Evolutionary conservation across 2,329 filamentous ascomycete species (phyloP).

Genomic region (Ceratocystis huliohia): DNA sequence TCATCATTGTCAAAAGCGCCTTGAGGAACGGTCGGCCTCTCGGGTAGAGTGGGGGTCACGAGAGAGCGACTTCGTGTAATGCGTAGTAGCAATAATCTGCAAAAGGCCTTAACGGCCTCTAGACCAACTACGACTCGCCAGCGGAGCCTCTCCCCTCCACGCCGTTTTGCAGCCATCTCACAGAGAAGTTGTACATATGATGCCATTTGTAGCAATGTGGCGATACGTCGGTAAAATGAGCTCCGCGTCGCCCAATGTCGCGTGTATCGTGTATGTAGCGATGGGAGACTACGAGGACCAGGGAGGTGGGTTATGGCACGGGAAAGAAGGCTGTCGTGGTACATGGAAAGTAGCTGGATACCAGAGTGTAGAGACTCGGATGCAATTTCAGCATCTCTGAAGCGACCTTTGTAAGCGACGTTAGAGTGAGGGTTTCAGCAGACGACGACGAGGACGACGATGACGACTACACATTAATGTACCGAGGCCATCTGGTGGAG

Average conservation of each 20-base stretch:
- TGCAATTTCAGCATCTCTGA: slow-evolving; percentile 84
- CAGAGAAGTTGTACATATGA: slow-evolving; percentile 93
- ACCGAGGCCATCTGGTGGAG: neutral
- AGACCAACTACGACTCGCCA: slow-evolving; percentile 82
- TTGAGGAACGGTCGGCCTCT: slow-evolving; percentile 61
- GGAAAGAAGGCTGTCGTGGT: slow-evolving; percentile 78
- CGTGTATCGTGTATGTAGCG: slow-evolving; percentile 52
- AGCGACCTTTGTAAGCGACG: slow-evolving; percentile 45
- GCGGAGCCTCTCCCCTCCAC: slow-evolving; percentile 61
- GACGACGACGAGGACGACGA: neutral
- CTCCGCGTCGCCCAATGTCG: slow-evolving; percentile 52
- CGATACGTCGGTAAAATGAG: slow-evolving; percentile 65
- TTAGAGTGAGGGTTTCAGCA: neutral
- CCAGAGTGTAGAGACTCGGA: slow-evolving; percentile 84
- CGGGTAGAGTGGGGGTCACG: slow-evolving; percentile 71
- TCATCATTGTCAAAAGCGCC: slow-evolving; percentile 33
- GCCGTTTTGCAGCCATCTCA: slow-evolving; percentile 89
- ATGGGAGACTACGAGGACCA: slow-evolving; percentile 29
- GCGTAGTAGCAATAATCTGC: slow-evolving; percentile 64
- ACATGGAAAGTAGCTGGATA: slow-evolving; percentile 79
- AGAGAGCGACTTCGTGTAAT: slow-evolving; percentile 74
- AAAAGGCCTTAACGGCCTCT: slow-evolving; percentile 76
- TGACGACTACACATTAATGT: neutral
- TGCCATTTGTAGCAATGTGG: slow-evolving; percentile 73
- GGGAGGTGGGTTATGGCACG: slow-evolving; percentile 43